Conservation (phyloP, 2,329 filamentous ascomycete genomes). For the Ophiocordyceps camponoti-saundersi region DNA sequence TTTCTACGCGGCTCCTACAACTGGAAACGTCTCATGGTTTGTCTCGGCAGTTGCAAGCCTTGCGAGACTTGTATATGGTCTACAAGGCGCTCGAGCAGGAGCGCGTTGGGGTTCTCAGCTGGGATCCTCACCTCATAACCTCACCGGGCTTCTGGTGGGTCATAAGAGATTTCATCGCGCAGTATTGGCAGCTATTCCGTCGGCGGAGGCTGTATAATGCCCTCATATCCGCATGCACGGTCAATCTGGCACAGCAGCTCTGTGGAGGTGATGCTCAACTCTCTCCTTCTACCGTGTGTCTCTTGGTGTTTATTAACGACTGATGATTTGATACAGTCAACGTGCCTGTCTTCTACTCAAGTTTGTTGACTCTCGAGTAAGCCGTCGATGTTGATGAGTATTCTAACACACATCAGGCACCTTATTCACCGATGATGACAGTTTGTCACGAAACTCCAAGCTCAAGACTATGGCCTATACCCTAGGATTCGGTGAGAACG, state of each 20-base stretch:
- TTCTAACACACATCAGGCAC: background rate
- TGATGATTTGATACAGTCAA: constrained; percentile 12
- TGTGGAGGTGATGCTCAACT: constrained; percentile 9
- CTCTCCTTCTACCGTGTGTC: background rate
- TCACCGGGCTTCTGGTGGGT: constrained; percentile 12
- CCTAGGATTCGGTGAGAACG: constrained; percentile 12
- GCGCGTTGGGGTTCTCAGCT: constrained; percentile 8
- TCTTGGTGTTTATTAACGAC: background rate
- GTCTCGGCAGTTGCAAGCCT: constrained; percentile 17
- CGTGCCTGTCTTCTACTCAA: constrained; percentile 26
- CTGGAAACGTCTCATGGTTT: background rate
- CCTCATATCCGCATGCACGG: constrained; percentile 12
- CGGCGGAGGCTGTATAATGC: constrained; percentile 14
- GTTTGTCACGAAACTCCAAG: constrained; percentile 6
- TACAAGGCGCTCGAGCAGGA: constrained; percentile 16
- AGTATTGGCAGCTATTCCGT: constrained; percentile 12
- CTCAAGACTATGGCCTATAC: constrained; percentile 11
- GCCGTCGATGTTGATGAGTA: background rate
- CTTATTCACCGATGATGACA: background rate
- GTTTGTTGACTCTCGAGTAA: constrained; percentile 6
- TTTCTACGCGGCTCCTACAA: background rate
- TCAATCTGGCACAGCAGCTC: constrained; percentile 15
- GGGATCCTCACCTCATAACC: constrained; percentile 6
- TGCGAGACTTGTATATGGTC: constrained; percentile 23
- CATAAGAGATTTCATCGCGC: constrained; percentile 11